phyloP scores from a whole-genome alignment of 148 eudicot species.

The Euryodendron excelsum region DNA sequence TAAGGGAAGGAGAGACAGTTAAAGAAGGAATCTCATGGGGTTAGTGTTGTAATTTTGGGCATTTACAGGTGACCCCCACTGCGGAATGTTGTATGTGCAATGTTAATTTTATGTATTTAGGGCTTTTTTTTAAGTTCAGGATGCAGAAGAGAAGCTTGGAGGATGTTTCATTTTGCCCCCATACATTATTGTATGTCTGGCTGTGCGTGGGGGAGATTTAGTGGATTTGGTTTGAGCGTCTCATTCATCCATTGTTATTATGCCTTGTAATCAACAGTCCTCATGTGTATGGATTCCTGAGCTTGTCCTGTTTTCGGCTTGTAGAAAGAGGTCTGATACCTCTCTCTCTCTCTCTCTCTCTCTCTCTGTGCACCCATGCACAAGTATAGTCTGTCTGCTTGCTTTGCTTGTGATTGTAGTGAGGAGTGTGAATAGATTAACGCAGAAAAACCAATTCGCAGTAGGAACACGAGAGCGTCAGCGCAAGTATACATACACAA shows the following conservation, averaged over 20 bases:
- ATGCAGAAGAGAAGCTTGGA: constrained; percentile 12
- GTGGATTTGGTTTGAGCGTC: constrained; percentile 16
- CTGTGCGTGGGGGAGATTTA: background rate
- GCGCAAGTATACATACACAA: too few species aligned
- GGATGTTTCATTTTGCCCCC: background rate
- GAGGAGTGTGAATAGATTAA: too few species aligned
- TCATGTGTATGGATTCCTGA: constrained; percentile 15
- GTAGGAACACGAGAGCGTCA: too few species aligned
- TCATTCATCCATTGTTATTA: constrained; percentile 6
- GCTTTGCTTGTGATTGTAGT: too few species aligned
- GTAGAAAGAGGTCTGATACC: background rate
- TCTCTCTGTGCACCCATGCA: too few species aligned
- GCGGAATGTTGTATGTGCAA: constrained; percentile 19
- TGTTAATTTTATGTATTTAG: constrained; percentile 27
- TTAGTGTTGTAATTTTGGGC: constrained; percentile 14
- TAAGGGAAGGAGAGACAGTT: constrained; percentile 3
- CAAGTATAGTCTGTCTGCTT: too few species aligned
- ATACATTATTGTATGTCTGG: background rate
- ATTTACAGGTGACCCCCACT: constrained; percentile 5
- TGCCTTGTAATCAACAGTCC: background rate
- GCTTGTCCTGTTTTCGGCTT: constrained; percentile 16
- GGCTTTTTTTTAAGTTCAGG: constrained; percentile 8
- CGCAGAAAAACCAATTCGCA: too few species aligned
- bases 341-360: background rate
- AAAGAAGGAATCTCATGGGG: background rate